phyloP scores from a whole-genome alignment of 2,329 filamentous ascomycete genomes.

The Leptographium lundbergii region DNA sequence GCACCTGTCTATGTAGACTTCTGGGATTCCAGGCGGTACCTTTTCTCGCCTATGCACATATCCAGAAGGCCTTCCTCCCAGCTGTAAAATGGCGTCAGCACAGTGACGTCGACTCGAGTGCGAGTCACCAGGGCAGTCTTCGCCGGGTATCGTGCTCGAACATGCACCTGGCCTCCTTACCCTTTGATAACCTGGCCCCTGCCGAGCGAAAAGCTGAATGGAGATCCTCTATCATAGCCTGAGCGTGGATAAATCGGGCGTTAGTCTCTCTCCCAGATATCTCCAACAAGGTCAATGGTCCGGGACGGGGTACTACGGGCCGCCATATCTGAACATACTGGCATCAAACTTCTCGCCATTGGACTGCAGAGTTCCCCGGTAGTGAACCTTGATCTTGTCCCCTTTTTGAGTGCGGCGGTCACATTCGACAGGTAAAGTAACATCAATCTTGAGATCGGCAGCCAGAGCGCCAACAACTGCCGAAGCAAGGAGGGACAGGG shows the following conservation, averaged over 20 bases:
- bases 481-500: conserved; percentile 37
- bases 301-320: not conserved
- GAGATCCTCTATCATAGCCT: conserved; percentile 53
- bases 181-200: conserved; percentile 79
- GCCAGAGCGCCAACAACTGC: conserved; percentile 38
- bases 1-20: not conserved
- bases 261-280: not conserved
- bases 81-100: conserved; percentile 23
- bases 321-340: conserved; percentile 26
- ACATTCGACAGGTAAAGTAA: conserved; percentile 63
- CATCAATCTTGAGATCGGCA: conserved; percentile 61
- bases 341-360: conserved; percentile 76
- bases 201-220: conserved; percentile 71
- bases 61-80: conserved; percentile 85
- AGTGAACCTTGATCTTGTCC: conserved; percentile 78
- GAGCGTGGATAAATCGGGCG: not conserved
- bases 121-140: no score
- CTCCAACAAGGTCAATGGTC: no score
- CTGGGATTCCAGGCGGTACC: conserved; percentile 24
- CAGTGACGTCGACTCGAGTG: no score
- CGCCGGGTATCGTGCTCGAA: not conserved
- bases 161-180: conserved; percentile 30
- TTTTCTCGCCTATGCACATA: conserved; percentile 94
- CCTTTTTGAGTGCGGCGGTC: conserved; percentile 63
- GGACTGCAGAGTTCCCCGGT: conserved; percentile 64